These are phyloP conservation scores for Trichophyton rubrum DNA, from an alignment of 2,329 filamentous ascomycete species.

Conservation along the genomic window DNA sequence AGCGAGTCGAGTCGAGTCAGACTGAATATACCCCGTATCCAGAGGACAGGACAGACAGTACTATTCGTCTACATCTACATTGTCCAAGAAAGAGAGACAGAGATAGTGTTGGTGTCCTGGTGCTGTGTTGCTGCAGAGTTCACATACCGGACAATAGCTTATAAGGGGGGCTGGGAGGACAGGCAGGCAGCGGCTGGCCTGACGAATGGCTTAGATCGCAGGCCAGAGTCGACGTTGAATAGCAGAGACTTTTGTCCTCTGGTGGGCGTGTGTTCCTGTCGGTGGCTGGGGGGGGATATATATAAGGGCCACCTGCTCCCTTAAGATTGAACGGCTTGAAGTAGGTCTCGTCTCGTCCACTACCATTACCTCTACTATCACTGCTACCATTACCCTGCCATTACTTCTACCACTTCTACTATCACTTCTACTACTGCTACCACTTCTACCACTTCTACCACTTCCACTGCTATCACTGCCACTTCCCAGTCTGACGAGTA, in stretches of 20 bases:
- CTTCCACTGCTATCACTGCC: neutral
- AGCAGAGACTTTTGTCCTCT: neutral
- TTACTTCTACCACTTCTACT: neutral
- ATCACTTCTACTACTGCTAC: neutral
- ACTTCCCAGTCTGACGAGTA: neutral
- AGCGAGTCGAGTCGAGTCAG: no score
- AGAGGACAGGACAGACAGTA: no score
- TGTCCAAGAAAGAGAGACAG: no score
- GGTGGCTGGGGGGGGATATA: neutral
- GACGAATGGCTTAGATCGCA: neutral
- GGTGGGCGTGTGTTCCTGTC: neutral
- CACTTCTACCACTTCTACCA: neutral
- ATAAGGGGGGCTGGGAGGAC: neutral
- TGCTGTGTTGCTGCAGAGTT: neutral
- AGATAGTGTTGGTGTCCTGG: no score
- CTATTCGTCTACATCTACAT: no score
- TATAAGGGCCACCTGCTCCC: neutral
- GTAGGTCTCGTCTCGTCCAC: neutral
- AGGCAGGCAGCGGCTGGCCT: no score
- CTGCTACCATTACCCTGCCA: neutral
- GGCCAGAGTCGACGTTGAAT: neutral
- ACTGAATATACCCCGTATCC: no score
- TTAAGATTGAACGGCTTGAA: neutral
- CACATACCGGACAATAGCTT: no score
- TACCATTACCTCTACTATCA: neutral